phyloP scores from a whole-genome alignment of 2,329 filamentous ascomycete genomes.

The Paracorniculantispora psalliotae region DNA sequence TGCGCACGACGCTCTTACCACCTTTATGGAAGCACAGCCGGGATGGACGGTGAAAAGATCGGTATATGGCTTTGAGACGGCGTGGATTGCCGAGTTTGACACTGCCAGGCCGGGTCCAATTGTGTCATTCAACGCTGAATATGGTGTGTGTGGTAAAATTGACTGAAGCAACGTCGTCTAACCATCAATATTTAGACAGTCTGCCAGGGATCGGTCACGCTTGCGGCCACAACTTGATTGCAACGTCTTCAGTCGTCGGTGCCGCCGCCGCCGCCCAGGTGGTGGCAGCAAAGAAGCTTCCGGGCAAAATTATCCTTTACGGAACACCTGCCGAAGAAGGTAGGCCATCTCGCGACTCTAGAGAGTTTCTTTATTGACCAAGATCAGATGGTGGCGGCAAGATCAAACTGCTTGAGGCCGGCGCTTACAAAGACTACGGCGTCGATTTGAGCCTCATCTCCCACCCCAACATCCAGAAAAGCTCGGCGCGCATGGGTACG shows the following conservation, averaged over 20 bases:
- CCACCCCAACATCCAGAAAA: constrained; percentile 30
- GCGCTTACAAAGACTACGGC: constrained; percentile 35
- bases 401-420: constrained; percentile 39
- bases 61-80: constrained; percentile 39
- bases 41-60: constrained; percentile 36
- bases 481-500: constrained; percentile 45
- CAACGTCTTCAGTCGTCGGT: constrained; percentile 41
- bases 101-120: constrained; percentile 31
- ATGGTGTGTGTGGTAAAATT: constrained; percentile 37
- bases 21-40: constrained; percentile 28
- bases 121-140: constrained; percentile 39
- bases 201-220: constrained; percentile 47
- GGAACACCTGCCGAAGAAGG: constrained; percentile 52
- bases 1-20: constrained; percentile 36
- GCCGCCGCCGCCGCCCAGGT: constrained; percentile 42
- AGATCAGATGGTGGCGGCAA: constrained; percentile 40
- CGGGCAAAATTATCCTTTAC: constrained; percentile 41
- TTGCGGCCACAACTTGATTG: constrained; percentile 53
- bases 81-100: constrained; percentile 38
- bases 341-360: background rate
- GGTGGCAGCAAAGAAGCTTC: constrained; percentile 35
- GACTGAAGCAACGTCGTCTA: constrained; percentile 37
- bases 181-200: constrained; percentile 42
- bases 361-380: background rate
- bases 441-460: constrained; percentile 27